These are phyloP conservation scores for Exobasidium rhododendri DNA, from an alignment of 1,284 basidiomycete species.

Conservation along the genomic window DNA sequence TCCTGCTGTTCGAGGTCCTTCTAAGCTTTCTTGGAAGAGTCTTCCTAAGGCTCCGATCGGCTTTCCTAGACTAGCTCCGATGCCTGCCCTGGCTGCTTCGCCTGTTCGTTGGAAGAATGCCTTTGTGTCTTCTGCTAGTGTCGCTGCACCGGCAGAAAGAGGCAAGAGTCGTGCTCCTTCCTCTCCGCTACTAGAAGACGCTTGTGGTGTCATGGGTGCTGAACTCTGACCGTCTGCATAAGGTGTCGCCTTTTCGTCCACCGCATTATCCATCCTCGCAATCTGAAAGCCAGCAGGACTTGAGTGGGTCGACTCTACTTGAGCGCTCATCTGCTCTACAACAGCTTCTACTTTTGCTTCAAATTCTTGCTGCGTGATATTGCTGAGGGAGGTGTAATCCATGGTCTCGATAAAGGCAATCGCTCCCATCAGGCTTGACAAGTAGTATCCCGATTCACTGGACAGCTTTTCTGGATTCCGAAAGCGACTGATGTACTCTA, in stretches of 20 bases:
- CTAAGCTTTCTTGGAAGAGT: constrained; percentile 49
- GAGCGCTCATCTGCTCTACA: constrained; percentile 23
- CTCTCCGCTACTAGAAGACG: constrained; percentile 29
- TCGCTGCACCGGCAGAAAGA: constrained; percentile 28
- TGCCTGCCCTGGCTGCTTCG: constrained; percentile 47
- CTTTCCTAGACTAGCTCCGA: constrained; percentile 27
- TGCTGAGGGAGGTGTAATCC: constrained; percentile 87
- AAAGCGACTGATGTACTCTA: constrained; percentile 87
- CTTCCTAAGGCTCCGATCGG: constrained; percentile 49
- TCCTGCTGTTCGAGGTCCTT: constrained; percentile 39
- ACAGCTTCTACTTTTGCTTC: constrained; percentile 62
- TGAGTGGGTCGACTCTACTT: constrained; percentile 12
- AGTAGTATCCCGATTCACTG: constrained; percentile 94
- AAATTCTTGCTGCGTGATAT: constrained; percentile 88
- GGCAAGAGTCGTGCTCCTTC: constrained; percentile 37
- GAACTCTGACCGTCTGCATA: constrained; percentile 14
- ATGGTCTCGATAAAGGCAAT: constrained; percentile 95
- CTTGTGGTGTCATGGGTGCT: constrained; percentile 26
- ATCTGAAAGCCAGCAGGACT: not conserved
- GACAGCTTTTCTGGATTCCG: constrained; percentile 81
- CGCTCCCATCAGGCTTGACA: constrained; percentile 75
- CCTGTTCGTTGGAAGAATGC: constrained; percentile 52
- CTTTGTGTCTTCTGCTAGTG: constrained; percentile 51
- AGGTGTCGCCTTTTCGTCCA: not conserved
- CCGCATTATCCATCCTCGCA: not conserved